phyloP scores from a whole-genome alignment of 2,329 filamentous ascomycete genomes.

The Apiospora rasikravindrae region DNA sequence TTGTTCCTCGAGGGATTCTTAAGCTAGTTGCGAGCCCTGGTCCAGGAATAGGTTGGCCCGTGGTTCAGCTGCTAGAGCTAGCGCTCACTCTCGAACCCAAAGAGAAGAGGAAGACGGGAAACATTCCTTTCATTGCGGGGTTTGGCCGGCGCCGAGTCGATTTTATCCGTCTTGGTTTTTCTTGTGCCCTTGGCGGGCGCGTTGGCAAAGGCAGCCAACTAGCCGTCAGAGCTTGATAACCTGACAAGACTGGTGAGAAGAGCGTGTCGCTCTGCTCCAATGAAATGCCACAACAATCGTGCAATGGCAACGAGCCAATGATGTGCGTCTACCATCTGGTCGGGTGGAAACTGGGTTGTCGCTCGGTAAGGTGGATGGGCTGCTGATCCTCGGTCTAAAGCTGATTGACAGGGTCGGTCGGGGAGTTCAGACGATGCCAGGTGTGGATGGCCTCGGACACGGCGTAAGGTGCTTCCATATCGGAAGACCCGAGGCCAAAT shows the following conservation, averaged over 20 bases:
- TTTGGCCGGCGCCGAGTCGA: background rate
- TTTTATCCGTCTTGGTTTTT: conserved; percentile 4
- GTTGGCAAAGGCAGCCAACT: background rate
- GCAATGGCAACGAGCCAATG: background rate
- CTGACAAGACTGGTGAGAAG: background rate
- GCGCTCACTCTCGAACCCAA: background rate
- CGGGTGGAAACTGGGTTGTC: background rate
- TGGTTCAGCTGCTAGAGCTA: background rate
- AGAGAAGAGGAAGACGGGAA: background rate
- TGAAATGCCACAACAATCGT: background rate
- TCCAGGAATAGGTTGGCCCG: background rate
- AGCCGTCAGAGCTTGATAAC: background rate
- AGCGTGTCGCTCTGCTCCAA: background rate
- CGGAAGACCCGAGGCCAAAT: background rate
- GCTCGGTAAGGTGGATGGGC: background rate
- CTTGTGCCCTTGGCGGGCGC: background rate
- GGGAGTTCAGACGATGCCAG: background rate
- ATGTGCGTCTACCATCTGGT: background rate
- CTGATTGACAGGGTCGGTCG: background rate
- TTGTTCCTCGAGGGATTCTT: background rate
- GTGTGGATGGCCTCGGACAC: background rate
- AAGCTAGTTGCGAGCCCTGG: background rate
- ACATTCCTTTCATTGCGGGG: background rate
- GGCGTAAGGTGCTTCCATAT: background rate
- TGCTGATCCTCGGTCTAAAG: background rate